Conservation (phyloP, 345 rosid genomes). For the Euphorbia tirucalli region DNA sequence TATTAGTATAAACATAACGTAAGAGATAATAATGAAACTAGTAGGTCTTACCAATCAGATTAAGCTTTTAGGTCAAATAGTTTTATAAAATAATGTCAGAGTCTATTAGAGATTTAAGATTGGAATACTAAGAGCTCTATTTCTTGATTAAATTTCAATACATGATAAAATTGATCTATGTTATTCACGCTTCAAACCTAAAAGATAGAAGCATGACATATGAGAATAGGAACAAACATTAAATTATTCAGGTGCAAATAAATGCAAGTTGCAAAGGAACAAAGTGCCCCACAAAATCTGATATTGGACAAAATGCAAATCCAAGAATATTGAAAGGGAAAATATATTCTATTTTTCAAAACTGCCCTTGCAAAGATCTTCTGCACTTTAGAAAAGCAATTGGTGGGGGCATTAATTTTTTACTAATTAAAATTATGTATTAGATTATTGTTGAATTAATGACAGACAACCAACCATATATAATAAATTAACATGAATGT, state of each 20-base stretch:
- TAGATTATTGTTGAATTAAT: neutral
- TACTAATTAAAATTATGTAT: neutral
- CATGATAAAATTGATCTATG: neutral
- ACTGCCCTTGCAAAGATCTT: conserved; percentile 34
- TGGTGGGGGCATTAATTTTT: neutral
- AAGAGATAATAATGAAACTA: no score
- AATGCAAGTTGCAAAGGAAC: conserved; percentile 7
- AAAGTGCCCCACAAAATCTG: conserved; percentile 42
- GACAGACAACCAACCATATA: neutral
- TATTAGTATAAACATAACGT: no score
- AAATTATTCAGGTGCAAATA: neutral
- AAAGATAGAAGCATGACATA: no score
- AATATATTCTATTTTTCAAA: conserved; percentile 26
- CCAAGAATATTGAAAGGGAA: conserved; percentile 26
- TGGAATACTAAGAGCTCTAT: neutral
- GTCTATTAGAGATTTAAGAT: no score
- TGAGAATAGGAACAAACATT: neutral
- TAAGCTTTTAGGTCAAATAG: no score
- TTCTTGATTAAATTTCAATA: neutral
- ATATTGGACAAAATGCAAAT: conserved; percentile 36
- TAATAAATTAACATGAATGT: neutral
- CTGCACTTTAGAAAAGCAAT: conserved; percentile 20
- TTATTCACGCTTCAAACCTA: no score
- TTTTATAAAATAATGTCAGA: no score
- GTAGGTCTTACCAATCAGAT: no score